Evolutionary conservation across 1,284 basidiomycete species (phyloP).

Genomic region (Xerocomus nothofagi): DNA sequence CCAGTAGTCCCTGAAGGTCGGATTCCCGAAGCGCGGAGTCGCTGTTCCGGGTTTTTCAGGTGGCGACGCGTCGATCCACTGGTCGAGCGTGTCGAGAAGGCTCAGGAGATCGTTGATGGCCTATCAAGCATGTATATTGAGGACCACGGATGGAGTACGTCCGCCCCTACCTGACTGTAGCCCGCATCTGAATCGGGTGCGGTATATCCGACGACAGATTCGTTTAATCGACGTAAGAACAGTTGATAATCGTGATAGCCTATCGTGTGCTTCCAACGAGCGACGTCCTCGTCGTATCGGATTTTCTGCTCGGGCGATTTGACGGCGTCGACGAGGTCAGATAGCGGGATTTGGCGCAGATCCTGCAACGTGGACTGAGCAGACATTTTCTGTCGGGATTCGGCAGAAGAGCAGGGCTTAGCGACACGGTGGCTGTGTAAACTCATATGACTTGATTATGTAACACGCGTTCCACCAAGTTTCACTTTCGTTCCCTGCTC

Average conservation of each 20-base stretch:
- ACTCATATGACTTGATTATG: slow-evolving; percentile 25
- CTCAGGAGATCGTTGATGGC: slow-evolving; percentile 47
- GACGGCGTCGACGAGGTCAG: slow-evolving; percentile 33
- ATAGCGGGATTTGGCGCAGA: slow-evolving; percentile 46
- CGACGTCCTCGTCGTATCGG: slow-evolving; percentile 67
- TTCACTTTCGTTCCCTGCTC: background rate
- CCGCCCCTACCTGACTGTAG: slow-evolving; percentile 22
- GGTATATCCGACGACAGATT: slow-evolving; percentile 65
- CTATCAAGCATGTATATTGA: slow-evolving; percentile 38
- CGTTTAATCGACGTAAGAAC: slow-evolving; percentile 73
- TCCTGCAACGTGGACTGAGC: slow-evolving; percentile 29
- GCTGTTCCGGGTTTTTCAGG: slow-evolving; percentile 53
- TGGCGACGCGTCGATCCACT: slow-evolving; percentile 84
- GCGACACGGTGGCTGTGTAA: background rate
- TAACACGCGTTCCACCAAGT: slow-evolving; percentile 24
- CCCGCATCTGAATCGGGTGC: slow-evolving; percentile 31
- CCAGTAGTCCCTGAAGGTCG: slow-evolving; percentile 85
- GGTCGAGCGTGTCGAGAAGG: slow-evolving; percentile 70
- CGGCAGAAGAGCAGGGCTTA: background rate
- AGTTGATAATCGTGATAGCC: slow-evolving; percentile 72
- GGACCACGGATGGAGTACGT: background rate
- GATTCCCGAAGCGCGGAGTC: slow-evolving; percentile 93
- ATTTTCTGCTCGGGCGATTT: slow-evolving; percentile 50
- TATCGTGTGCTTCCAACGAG: slow-evolving; percentile 62
- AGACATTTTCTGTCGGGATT: background rate